phyloP scores from a whole-genome alignment of 257 asterid genomes.

The Petunia secreta region DNA sequence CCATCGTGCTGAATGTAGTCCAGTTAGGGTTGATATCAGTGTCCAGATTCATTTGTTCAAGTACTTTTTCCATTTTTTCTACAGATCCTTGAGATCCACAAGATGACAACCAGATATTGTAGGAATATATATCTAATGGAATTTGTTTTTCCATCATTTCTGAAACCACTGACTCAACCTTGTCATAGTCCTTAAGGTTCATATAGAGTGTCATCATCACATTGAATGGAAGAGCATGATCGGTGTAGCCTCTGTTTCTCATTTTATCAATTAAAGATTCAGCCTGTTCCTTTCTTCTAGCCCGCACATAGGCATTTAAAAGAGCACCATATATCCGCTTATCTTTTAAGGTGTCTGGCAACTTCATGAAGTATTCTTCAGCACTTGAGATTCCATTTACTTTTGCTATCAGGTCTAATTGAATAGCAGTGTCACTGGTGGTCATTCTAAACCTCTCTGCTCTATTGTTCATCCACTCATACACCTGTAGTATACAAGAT shows the following conservation, averaged over 20 bases:
- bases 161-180: conserved; percentile 54
- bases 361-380: conserved; percentile 65
- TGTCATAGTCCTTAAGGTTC: conserved; percentile 62
- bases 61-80: conserved; percentile 73
- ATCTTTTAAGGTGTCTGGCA: conserved; percentile 75
- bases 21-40: conserved; percentile 64
- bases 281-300: conserved; percentile 70
- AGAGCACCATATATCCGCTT: conserved; percentile 83
- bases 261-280: conserved; percentile 69
- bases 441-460: conserved; percentile 64
- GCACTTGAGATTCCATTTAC: conserved; percentile 81
- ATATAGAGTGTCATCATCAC: conserved; percentile 91
- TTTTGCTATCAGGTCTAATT: conserved; percentile 81
- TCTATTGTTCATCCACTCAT: conserved; percentile 87
- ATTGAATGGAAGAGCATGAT: conserved; percentile 69
- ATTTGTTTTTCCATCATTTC: conserved; percentile 72
- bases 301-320: conserved; percentile 71
- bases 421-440: conserved; percentile 87
- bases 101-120: conserved; percentile 83
- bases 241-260: conserved; percentile 60
- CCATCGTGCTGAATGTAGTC: conserved; percentile 92
- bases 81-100: conserved; percentile 61
- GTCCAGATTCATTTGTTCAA: conserved; percentile 66
- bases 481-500: conserved; percentile 54
- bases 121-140: conserved; percentile 62